Base-by-base conservation (phyloP, 140 eudicot species). In the Senecio squalidus region DNA sequence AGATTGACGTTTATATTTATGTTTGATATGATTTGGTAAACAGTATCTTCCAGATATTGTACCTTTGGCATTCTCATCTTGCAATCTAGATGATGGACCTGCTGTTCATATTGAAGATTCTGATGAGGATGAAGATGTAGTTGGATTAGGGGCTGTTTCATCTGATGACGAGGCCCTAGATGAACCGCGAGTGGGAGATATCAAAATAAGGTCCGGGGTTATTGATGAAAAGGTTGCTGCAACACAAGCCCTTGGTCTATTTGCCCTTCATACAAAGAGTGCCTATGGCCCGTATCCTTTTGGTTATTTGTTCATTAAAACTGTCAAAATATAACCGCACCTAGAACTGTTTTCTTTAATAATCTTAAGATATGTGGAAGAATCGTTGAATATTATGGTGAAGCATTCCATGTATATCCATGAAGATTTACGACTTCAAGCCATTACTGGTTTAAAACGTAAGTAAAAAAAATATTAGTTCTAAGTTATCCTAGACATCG, bases 191-290 rank as follows among this genome's bases (percentile, higher is more conserved):
- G 80, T 82, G 29, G 84, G 93, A 9, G 82, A 87, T 69, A 78
- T 92, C 56, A 87, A 84, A 63, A 75, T 92, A n/a, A 77, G 87
- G 82, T 87, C 93, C 7, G 85, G 84, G 38, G 95, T 92, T 57
- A 77, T 87, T 71, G 98, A 92, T 78, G 98, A 92, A 78, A 92
- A 92, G 71, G 95, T 96, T 67, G 93, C 96, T 55, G 98, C 98
- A 38, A 87, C 83, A 46, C 98, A 92, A 78, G 93, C 95, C 65
- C 89, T 92, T 73, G 98, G 98, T 50, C 52, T 84, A 63, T 82
- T 87, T 77, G 83, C 98, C 28, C 75, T 77, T 70, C 95, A 92
- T 73, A 87, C 96, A 34, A 92, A 84, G 67, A 68, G 70, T 56
- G 80, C 82, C 58, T 92, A 48, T 82, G 93, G 76, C n/a, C 98